Conservation (phyloP, 177 flowering plant species). For the Tripterygium wilfordii region DNA sequence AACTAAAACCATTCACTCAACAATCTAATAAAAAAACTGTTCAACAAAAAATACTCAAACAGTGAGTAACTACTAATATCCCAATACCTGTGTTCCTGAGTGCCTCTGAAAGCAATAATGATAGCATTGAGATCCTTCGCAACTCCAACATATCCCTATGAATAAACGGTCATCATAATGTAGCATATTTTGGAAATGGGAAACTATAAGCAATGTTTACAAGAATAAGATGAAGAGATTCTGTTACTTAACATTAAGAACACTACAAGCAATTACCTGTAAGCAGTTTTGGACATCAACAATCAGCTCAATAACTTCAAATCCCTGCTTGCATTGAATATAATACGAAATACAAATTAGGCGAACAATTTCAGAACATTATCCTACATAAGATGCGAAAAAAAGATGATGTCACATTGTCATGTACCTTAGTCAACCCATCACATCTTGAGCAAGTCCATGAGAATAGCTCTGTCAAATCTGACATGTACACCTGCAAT, state of each 20-base stretch:
- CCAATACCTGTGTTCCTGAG: constrained; percentile 91
- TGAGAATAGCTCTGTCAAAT: constrained; percentile 70
- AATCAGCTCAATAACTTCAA: constrained; percentile 82
- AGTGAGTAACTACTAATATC: too few relatives aligned
- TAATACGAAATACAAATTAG: background rate
- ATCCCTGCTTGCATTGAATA: constrained; percentile 49
- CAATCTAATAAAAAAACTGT: too few relatives aligned
- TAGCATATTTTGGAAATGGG: constrained; percentile 1
- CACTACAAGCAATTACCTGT: constrained; percentile 73
- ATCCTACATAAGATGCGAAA: background rate
- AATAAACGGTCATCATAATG: constrained; percentile 1
- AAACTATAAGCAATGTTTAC: too few relatives aligned
- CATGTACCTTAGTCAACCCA: constrained; percentile 62
- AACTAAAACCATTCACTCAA: too few relatives aligned
- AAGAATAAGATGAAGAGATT: too few relatives aligned
- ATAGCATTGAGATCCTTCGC: constrained; percentile 75
- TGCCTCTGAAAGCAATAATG: constrained; percentile 93
- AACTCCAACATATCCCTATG: constrained; percentile 90
- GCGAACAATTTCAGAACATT: background rate
- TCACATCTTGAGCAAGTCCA: constrained; percentile 92
- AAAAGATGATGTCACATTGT: background rate
- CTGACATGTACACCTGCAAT: constrained; percentile 84
- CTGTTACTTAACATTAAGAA: too few relatives aligned
- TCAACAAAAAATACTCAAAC: too few relatives aligned
- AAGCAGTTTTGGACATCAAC: constrained; percentile 89